A percentile compares a stretch with the other conserved stretches of the same genome.
Evolutionary conservation across 441 rosid genomes (phyloP).

Genomic region (Erysimum pusillum): DNA sequence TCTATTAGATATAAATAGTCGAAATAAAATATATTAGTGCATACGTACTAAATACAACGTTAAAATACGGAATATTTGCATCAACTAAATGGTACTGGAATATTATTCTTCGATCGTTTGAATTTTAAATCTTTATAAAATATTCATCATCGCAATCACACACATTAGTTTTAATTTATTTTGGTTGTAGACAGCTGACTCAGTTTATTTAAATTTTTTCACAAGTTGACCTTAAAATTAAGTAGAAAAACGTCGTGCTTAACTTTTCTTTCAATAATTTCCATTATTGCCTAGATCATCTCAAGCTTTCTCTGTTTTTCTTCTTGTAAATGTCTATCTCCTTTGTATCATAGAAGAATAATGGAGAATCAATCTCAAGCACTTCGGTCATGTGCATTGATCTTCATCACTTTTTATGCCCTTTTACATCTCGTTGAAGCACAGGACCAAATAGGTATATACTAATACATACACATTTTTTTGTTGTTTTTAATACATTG

Average conservation of each 20-base stretch:
- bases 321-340: slow-evolving; percentile 13
- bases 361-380: slow-evolving; percentile 38
- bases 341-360: slow-evolving; percentile 18
- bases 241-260: slow-evolving; percentile 2
- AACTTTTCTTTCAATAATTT: neutral
- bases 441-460: slow-evolving; percentile 39
- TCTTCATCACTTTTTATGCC: slow-evolving; percentile 13
- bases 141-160: slow-evolving; percentile 10
- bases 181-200: slow-evolving; percentile 14
- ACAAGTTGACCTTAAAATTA: slow-evolving; percentile 12
- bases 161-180: neutral
- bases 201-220: neutral
- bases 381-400: slow-evolving; percentile 29
- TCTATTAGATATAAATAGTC: neutral
- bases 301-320: neutral
- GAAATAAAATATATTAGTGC: neutral
- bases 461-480: neutral
- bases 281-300: slow-evolving; percentile 6
- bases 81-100: neutral
- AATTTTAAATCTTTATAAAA: slow-evolving; percentile 3
- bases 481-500: neutral
- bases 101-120: neutral
- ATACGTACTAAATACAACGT: slow-evolving; percentile 12
- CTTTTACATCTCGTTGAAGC: slow-evolving; percentile 31
- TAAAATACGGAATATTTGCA: neutral